Base-by-base conservation (phyloP, 1,284 basidiomycete species). In the Sutorius eximius region DNA sequence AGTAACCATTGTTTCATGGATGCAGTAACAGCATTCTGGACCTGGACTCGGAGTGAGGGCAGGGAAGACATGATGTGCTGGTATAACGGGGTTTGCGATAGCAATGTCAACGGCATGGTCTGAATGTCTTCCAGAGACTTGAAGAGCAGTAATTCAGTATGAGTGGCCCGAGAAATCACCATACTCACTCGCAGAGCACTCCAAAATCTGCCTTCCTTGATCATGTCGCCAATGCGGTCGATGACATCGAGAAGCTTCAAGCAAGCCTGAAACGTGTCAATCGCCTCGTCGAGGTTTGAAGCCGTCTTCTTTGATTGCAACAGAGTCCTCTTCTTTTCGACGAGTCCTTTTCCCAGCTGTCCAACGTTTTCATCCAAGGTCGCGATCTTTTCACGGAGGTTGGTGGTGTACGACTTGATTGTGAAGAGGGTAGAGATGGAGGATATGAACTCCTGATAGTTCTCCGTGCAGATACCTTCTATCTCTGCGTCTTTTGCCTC, bases 1-100 rank as follows among this genome's bases (percentile, higher is more conserved):
- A 96, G 86, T 27, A 99, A 76, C 97, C 97, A 99, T 59, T 97
- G 90, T 71, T 98, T 99, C 77, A 95, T 90, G 9, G 95, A 93
- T 0, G 93, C 89, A 1, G 92, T 96, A 2, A 99, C 97, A 0
- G 92, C 91, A 63, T 92, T 89, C 69, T 95, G 93, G 67, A 99
- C 92, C 61, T 94, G 90, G 20, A 81, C 77, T 9, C 95, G 87
- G 45, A 96, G 80, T 1, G 94, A 95, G 1, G 97, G 97, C 29
- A 99, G 76, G 0, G 94, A 95, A 0, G 93, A 92, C 27, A 97
- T 77, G 61, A 99, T 82, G 73, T 97, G 89, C 51, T 92, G 89
- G 61, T 95, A 96, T 72, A 99, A 89, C 1, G 95, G 94, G 7
- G 94, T 95, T 68, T 95, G 91, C 5, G 93, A 92, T 51, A 98